Evolutionary conservation across 371 early-diverging fungal genomes (phyloP).

Genomic region (Syncephalis plumigaleata): DNA sequence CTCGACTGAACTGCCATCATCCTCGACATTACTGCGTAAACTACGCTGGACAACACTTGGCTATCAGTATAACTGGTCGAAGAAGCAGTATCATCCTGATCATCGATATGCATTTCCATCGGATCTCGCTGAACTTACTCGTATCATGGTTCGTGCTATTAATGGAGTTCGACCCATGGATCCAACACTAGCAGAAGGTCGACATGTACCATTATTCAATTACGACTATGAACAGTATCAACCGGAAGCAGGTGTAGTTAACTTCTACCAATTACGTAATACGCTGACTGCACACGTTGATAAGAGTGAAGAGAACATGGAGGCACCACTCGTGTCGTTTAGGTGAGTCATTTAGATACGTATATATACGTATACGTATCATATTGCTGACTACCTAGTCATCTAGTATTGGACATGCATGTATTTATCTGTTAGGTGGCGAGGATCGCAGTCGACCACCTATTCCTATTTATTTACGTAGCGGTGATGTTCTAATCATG

Average conservation of each 20-base stretch:
- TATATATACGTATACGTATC: background rate
- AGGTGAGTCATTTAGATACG: conserved; percentile 19
- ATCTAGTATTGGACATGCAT: conserved; percentile 49
- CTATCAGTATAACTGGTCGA: conserved; percentile 84
- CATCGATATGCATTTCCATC: conserved; percentile 31
- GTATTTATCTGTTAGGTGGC: conserved; percentile 69
- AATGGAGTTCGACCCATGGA: conserved; percentile 18
- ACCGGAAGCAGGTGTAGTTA: conserved; percentile 87
- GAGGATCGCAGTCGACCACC: conserved; percentile 38
- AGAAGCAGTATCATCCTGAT: conserved; percentile 51
- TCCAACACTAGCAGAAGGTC: background rate
- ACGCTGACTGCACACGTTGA: conserved; percentile 90
- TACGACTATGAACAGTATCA: conserved; percentile 32
- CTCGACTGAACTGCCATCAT: conserved; percentile 14
- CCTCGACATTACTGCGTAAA: conserved; percentile 27
- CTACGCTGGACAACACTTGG: conserved; percentile 84
- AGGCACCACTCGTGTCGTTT: conserved; percentile 72
- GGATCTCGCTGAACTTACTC: conserved; percentile 28
- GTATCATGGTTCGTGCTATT: conserved; percentile 31
- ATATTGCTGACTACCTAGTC: background rate
- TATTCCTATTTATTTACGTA: conserved; percentile 40
- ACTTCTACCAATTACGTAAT: conserved; percentile 78
- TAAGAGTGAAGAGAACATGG: conserved; percentile 74
- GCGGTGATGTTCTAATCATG: conserved; percentile 81
- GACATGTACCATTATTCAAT: conserved; percentile 8